Percentiles rank a stretch among this genome's conserved stretches.
Conservation (phyloP, 1,139 yeast species). For the Geotrichum carabidarum region DNA sequence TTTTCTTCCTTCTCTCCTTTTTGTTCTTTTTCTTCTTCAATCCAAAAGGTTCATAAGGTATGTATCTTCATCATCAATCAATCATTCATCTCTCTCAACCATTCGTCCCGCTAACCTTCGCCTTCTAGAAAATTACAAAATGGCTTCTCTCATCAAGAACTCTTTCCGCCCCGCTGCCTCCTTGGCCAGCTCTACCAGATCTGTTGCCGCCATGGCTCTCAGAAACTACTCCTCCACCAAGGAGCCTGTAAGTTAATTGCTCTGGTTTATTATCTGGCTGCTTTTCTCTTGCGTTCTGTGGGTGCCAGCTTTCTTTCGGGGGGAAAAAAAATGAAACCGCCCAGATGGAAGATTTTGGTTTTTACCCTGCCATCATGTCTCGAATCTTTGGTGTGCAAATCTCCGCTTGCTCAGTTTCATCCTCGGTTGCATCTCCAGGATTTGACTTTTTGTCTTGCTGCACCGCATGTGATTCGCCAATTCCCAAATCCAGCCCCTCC, state of each 20-base stretch:
- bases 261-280: not conserved
- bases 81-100: not conserved
- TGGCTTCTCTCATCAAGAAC: constrained; percentile 21
- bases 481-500: not conserved
- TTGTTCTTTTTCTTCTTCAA: not conserved
- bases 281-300: not conserved
- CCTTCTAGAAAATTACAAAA: constrained; percentile 9
- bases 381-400: too few species aligned
- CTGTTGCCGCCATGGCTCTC: constrained; percentile 21
- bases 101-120: not conserved
- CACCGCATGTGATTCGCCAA: constrained; percentile 3
- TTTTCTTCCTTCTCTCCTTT: not conserved
- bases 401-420: not conserved
- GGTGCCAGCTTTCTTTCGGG: too few species aligned
- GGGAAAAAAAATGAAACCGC: too few species aligned
- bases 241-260: constrained; percentile 28
- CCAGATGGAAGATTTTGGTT: too few species aligned
- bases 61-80: not conserved
- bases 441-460: not conserved
- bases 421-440: not conserved
- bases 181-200: constrained; percentile 17
- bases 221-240: constrained; percentile 29
- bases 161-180: constrained; percentile 20
- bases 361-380: too few species aligned
- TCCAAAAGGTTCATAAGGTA: constrained; percentile 12